Evolutionary conservation across 1,139 yeast species (phyloP).

Genomic region (Diutina ranongensis): DNA sequence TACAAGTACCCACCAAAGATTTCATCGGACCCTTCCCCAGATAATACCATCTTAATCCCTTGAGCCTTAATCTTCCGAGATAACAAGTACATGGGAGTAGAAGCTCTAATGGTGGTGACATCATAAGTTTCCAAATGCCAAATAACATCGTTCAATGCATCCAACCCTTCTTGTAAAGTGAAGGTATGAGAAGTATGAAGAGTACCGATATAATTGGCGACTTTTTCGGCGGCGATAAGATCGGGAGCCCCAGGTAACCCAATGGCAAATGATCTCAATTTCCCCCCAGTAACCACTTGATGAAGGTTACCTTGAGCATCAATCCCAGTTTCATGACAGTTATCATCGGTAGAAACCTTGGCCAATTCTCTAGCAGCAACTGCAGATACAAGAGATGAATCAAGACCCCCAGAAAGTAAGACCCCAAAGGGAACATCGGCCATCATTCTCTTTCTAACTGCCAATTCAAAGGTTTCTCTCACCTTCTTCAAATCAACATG

Average conservation of each 20-base stretch:
- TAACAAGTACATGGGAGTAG: constrained; percentile 95
- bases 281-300: constrained; percentile 50
- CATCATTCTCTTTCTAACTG: constrained; percentile 98
- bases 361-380: constrained; percentile 94
- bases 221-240: constrained; percentile 90
- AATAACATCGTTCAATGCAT: constrained; percentile 89
- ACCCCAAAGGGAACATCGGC: constrained; percentile 99
- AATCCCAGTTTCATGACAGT: constrained; percentile 75
- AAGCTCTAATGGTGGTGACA: constrained; percentile 97
- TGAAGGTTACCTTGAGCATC: constrained; percentile 79
- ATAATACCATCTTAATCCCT: constrained; percentile 97
- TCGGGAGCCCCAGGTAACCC: constrained; percentile 99
- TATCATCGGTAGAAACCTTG: constrained; percentile 35
- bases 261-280: constrained; percentile 92
- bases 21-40: constrained; percentile 99
- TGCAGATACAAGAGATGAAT: constrained; percentile 90
- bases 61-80: constrained; percentile 97
- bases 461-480: constrained; percentile 77
- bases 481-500: constrained; percentile 62
- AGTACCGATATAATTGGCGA: constrained; percentile 90
- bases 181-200: constrained; percentile 97
- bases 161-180: constrained; percentile 92
- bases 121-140: constrained; percentile 95
- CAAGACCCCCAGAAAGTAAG: constrained; percentile 90
- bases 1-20: constrained; percentile 96